Conservation (phyloP, 108 stramenopile species). For the Cyclostephanos invisitatus region DNA sequence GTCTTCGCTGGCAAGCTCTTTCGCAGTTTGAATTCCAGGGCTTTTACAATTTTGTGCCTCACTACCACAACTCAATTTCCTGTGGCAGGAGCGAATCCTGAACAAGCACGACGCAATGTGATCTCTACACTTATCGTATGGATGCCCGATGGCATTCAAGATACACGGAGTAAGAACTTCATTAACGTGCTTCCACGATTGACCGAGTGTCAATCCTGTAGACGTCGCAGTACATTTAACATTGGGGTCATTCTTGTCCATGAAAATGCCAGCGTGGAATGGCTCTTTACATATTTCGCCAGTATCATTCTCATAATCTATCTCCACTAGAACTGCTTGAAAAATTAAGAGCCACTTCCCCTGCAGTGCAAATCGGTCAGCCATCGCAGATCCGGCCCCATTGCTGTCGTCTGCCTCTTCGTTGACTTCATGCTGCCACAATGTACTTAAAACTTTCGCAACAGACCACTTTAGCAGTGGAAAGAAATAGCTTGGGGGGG, state of each 20-base stretch:
- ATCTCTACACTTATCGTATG: constrained; percentile 87
- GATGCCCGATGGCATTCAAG: constrained; percentile 81
- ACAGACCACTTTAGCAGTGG: constrained; percentile 66
- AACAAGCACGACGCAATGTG: constrained; percentile 83
- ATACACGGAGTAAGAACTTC: constrained; percentile 61
- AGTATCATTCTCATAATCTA: constrained; percentile 58
- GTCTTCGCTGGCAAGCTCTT: constrained; percentile 53
- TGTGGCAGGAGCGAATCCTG: constrained; percentile 77
- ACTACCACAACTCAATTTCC: constrained; percentile 41
- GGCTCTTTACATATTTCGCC: constrained; percentile 31
- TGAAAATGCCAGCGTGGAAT: constrained; percentile 38
- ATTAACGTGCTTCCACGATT: constrained; percentile 71
- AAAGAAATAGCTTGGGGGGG: constrained; percentile 54
- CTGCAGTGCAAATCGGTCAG: constrained; percentile 82
- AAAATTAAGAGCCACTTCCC: constrained; percentile 84
- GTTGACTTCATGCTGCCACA: constrained; percentile 68
- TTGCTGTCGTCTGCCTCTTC: constrained; percentile 32
- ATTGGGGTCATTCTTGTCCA: constrained; percentile 7
- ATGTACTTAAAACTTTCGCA: constrained; percentile 59
- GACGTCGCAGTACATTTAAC: constrained; percentile 11
- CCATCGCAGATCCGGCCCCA: constrained; percentile 23
- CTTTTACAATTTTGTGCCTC: constrained; percentile 35
- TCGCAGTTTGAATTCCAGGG: constrained; percentile 62
- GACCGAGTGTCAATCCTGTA: constrained; percentile 30
- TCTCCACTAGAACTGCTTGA: constrained; percentile 76